Base-by-base conservation (phyloP, 176 grass and related monocot species). In the Thinopyrum elongatum region DNA sequence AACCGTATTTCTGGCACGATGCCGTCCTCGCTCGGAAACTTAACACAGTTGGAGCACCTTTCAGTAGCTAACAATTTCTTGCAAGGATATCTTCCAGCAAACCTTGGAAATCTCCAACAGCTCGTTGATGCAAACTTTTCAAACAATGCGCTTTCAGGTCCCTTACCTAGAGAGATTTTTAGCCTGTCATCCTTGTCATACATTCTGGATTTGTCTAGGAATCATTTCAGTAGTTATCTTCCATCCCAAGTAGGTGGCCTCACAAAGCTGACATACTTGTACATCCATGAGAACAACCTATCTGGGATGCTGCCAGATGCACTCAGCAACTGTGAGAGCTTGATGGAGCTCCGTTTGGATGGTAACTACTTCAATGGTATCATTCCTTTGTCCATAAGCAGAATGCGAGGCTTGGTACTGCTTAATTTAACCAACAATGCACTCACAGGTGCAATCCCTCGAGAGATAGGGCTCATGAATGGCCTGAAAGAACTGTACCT, bases 361-460 rank as follows among this genome's bases (percentile, higher is more conserved):
- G 65, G 46, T 66, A 93, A 93, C 70, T 64, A 63, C 17, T 75
- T 90, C n/a, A 82, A 49, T 16, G 91, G 88, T 26, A 35, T 39
- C n/a, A 80, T 93, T 65, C 70, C 88, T 21, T 10, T 19, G 58
- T 89, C 85, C 35, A 33, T 90, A 41, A 64, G 72, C 25, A 93
- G 74, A 81, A 76, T 93, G 85, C 79, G 75, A 66, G 84, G 84
- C 74, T 36, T 93, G 29, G 83, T 69, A 14, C 57, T 78, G 21
- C 72, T 93, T 12, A 86, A 90, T 74, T 64, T 88, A 36, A 85
- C 80, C 21, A 42, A 64, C 35, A 93, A 93, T 22, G 47, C 42
- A 3, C 55, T 93, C 22, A 68, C 86, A 12, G 88, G 91, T 78
- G 82, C 64, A 31, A 88, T 90, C 79, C 91, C 88, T 84, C 68